Base-by-base conservation (phyloP, 139 green algal species). In the Chlorella vulgaris region DNA sequence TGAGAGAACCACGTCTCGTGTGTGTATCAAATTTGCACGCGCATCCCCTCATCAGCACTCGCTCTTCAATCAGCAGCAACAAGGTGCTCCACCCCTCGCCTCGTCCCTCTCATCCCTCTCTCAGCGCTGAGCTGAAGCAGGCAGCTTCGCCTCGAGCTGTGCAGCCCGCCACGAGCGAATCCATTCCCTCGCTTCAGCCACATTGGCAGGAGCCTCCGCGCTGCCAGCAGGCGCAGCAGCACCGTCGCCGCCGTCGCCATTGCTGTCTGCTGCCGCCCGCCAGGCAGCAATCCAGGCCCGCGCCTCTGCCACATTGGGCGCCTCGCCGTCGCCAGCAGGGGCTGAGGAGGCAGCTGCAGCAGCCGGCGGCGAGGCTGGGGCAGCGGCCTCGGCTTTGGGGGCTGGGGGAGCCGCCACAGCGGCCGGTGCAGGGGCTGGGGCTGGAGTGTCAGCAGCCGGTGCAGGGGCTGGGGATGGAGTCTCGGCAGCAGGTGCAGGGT, bases 81-180 rank as follows among this genome's bases (percentile, higher is more conserved):
- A 15, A 15, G 15, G 47, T 24, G 15, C 10, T 58, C 47, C 10
- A 58, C 15, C 15, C 47, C 10, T 10, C 15, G 15, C 15, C 13
- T 58, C 15, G 47, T 24, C 47, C 47, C 10, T 24, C 13, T 15
- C 10, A 58, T 58, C 47, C 47, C 15, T 35, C 51, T 53, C 67
- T 35, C 51, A 24, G 33, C 38, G 51, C 24, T 22, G 15, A 29
- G 47, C 71, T 4, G 33, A 33, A 15, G 73, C 73, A 1, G 84
- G 84, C 63, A 88, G 53, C 68, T 74, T 38, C 31, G 63, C 76
- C 47, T 88, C 84, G 35, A 88, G 71, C 36, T 42, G 50, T 1
- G 50, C 33, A 3, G 43, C 89, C 51, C 89, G 90, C 88, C 82
- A 96, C 80, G 28, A 74, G 69, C 35, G 70, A 15, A 88, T 86